These are phyloP conservation scores for Erodium trifolium DNA, from an alignment of 441 rosid genomes.

Conservation along the genomic window DNA sequence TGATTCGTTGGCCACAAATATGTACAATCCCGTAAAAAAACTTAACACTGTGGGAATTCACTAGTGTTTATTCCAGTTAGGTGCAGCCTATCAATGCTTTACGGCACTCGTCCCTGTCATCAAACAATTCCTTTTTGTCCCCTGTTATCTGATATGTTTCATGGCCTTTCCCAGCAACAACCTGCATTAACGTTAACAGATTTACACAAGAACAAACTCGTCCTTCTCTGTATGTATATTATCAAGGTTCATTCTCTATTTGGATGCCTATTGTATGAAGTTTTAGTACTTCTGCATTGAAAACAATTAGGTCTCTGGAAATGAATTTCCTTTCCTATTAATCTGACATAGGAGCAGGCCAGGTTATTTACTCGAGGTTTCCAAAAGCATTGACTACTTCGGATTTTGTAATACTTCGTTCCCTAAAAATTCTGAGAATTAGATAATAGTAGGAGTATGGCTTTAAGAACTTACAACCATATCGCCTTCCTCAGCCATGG, in stretches of 20 bases:
- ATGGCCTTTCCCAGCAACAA: slow-evolving; percentile 91
- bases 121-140: slow-evolving; percentile 71
- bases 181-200: slow-evolving; percentile 30
- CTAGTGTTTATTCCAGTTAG: slow-evolving; percentile 92
- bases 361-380: no score
- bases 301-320: no score
- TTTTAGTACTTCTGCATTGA: no score
- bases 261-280: no score
- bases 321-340: no score
- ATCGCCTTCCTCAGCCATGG: slow-evolving; percentile 98
- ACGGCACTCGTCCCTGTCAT: slow-evolving; percentile 83
- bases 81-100: slow-evolving; percentile 94
- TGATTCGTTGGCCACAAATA: background rate
- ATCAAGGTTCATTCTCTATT: no score
- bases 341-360: no score
- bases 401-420: background rate
- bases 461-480: slow-evolving; percentile 71
- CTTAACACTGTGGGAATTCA: slow-evolving; percentile 98
- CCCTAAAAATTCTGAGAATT: background rate
- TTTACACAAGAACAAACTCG: no score
- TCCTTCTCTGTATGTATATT: no score
- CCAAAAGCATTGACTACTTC: no score
- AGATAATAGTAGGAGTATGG: slow-evolving; percentile 9
- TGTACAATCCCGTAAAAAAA: background rate
- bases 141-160: slow-evolving; percentile 71